Percentiles rank a stretch among this genome's conserved stretches.
These are phyloP conservation scores for Metarhizium brunneum DNA, from an alignment of 2,329 filamentous ascomycete genomes.

Conservation along the genomic window DNA sequence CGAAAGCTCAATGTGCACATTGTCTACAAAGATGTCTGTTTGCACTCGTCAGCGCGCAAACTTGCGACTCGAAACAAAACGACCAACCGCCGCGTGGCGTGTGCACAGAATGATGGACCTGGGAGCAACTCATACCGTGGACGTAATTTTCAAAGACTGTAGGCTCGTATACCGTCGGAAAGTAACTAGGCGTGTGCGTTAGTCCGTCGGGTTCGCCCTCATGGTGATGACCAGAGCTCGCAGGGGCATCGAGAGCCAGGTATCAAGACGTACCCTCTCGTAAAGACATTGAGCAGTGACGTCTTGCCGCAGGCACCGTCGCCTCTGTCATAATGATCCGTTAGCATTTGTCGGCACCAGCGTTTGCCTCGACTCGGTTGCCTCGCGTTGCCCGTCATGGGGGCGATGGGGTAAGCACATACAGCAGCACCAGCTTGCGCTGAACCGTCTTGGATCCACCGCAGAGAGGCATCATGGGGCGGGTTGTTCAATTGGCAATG, in stretches of 20 bases:
- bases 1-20: constrained; percentile 91
- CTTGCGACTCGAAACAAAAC: not conserved
- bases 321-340: constrained; percentile 47
- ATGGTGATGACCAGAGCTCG: not conserved
- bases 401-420: constrained; percentile 9
- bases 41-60: not conserved
- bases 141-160: constrained; percentile 99
- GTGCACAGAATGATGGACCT: not conserved
- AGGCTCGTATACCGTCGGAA: constrained; percentile 95
- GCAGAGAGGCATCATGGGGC: constrained; percentile 32
- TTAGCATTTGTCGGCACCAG: constrained; percentile 2
- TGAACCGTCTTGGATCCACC: constrained; percentile 77
- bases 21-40: constrained; percentile 94
- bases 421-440: constrained; percentile 94
- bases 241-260: not conserved
- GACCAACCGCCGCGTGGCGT: not conserved
- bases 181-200: constrained; percentile 54
- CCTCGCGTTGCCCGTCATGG: constrained; percentile 7
- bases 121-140: constrained; percentile 57
- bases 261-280: constrained; percentile 65
- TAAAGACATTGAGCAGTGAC: constrained; percentile 95
- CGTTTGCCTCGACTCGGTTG: not conserved
- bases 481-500: not conserved
- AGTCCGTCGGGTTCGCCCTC: not conserved
- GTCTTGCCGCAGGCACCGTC: constrained; percentile 98